Percentiles rank a stretch among this genome's conserved stretches.
Conservation (phyloP, 352 stramenopile species). For the Pythium brachiatum region DNA sequence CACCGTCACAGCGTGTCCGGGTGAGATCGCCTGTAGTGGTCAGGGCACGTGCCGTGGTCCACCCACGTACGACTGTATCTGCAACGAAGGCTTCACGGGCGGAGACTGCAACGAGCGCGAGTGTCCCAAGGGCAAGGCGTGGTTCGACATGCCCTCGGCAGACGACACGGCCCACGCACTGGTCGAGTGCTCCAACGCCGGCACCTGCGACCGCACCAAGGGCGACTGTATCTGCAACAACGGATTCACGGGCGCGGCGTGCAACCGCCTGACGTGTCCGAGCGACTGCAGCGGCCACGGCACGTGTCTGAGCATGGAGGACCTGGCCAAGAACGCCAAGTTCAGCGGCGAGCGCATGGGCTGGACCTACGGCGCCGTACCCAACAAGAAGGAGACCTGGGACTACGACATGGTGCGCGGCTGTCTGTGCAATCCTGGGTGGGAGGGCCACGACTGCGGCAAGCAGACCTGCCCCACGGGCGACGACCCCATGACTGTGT, state of each 20-base stretch:
- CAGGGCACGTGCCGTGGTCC: slow-evolving; percentile 67
- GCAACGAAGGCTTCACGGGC: slow-evolving; percentile 70
- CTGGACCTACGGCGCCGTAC: slow-evolving; percentile 61
- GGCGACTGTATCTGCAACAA: slow-evolving; percentile 62
- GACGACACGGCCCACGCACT: slow-evolving; percentile 52
- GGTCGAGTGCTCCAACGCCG: slow-evolving; percentile 73
- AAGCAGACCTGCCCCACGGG: slow-evolving; percentile 84
- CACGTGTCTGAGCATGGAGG: slow-evolving; percentile 78
- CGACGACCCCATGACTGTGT: slow-evolving; percentile 83
- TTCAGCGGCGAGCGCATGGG: slow-evolving; percentile 56
- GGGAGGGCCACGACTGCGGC: slow-evolving; percentile 88
- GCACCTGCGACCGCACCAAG: slow-evolving; percentile 61
- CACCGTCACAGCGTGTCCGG: slow-evolving; percentile 62
- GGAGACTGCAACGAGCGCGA: slow-evolving; percentile 67
- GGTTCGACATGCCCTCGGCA: slow-evolving; percentile 57
- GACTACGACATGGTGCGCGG: slow-evolving; percentile 86
- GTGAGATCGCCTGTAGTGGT: slow-evolving; percentile 71
- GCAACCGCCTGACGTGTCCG: slow-evolving; percentile 64
- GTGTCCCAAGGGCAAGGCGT: slow-evolving; percentile 65
- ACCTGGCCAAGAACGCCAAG: slow-evolving; percentile 50
- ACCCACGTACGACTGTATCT: slow-evolving; percentile 77
- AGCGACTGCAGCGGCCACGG: slow-evolving; percentile 82
- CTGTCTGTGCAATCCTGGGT: slow-evolving; percentile 86
- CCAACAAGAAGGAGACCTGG: slow-evolving; percentile 87
- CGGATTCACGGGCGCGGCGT: slow-evolving; percentile 68